Percentiles rank a stretch among this genome's conserved stretches.
These are phyloP conservation scores for Lactarius tabidus DNA, from an alignment of 768 basidiomycete genomes.

Conservation along the genomic window DNA sequence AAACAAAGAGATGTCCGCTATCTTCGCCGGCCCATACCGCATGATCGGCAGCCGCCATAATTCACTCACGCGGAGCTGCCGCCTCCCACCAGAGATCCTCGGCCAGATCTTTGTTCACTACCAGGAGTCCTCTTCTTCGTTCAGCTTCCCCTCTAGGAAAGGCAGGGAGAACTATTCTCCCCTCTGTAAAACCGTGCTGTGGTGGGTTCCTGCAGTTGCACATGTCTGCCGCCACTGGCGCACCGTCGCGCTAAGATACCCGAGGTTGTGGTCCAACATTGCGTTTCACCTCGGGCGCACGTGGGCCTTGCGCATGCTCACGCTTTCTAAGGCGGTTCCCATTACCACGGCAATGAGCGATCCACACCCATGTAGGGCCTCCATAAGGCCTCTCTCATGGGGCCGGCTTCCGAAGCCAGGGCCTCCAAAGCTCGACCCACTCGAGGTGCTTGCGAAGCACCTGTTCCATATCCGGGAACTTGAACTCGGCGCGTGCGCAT, in stretches of 20 bases:
- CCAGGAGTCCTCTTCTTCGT: not conserved
- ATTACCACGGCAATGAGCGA: slow-evolving; percentile 3
- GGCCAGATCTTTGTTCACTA: slow-evolving; percentile 18
- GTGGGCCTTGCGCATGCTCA: slow-evolving; percentile 15
- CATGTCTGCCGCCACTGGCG: slow-evolving; percentile 21
- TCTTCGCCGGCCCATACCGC: slow-evolving; percentile 8
- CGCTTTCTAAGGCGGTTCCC: slow-evolving; percentile 5
- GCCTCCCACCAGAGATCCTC: slow-evolving; percentile 17
- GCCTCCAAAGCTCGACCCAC: slow-evolving; percentile 2
- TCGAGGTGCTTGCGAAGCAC: slow-evolving; percentile 14
- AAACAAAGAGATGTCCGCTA: slow-evolving; percentile 15
- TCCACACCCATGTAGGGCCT: slow-evolving; percentile 9
- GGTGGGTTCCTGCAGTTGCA: slow-evolving; percentile 16
- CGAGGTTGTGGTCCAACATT: slow-evolving; percentile 10
- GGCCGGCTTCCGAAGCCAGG: not conserved
- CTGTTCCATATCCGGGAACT: slow-evolving; percentile 18
- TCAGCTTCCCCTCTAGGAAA: not conserved
- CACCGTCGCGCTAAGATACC: slow-evolving; percentile 11
- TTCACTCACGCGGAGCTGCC: slow-evolving; percentile 15
- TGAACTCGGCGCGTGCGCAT: slow-evolving; percentile 5
- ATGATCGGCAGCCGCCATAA: slow-evolving; percentile 14
- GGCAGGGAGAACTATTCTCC: not conserved
- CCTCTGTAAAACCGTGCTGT: slow-evolving; percentile 1
- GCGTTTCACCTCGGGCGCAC: slow-evolving; percentile 5
- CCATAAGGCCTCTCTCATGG: not conserved